Evolutionary conservation across 148 eudicot genomes (phyloP), one percentile per base, ranked within the genome.

Genomic region (Beta vulgaris): DNA sequence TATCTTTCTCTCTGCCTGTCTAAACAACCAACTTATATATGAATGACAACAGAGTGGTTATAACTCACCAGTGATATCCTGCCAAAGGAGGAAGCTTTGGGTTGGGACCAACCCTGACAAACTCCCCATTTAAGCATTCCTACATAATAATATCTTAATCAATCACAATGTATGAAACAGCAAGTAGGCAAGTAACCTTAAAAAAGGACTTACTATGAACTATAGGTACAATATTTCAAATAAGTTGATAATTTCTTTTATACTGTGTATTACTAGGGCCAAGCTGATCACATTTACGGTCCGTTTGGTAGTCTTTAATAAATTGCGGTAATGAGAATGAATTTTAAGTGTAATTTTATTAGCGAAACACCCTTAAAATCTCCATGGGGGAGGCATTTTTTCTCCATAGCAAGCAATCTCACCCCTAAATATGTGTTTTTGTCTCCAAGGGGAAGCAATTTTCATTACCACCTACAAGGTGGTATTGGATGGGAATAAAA

Each of bases 111-210:
- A 95, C 94, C 79, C 98, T 86, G 72, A 95, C 97, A 80, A 95
- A 95, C 78, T 92, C 98, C 42, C 99, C 99, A 88, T 92, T 91
- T 73, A 95, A 78, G 83, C 97, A 95, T 46, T 92, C 96, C 99
- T 95, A 87, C 75, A 68, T 36, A 26, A 68, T 40, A 26, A 16
- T 39, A 16, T 35, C 0, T 6, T 6, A 2, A 64, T 61, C 34
- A 49, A 29, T 28, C 29, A 65, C 11, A 23, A 40, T 40, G 31
- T 40, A 66, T 44, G 58, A 61, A 31, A 43, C 40, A 46, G 12
- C 55, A 31, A 44, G 43, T 51, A 35, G 34, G 12, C 55, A 31
- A 44, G 43, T 51, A 35, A 29, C 4, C 43, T 18, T 69, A 34
- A 31, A 3, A 32, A 37, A 7, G 21, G 44, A 35, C 3, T 3